A percentile compares a stretch with the other conserved stretches of the same genome.
These are phyloP conservation scores for Aureobasidium sp. DNA, from an alignment of 2,329 filamentous ascomycete species.

Conservation along the genomic window DNA sequence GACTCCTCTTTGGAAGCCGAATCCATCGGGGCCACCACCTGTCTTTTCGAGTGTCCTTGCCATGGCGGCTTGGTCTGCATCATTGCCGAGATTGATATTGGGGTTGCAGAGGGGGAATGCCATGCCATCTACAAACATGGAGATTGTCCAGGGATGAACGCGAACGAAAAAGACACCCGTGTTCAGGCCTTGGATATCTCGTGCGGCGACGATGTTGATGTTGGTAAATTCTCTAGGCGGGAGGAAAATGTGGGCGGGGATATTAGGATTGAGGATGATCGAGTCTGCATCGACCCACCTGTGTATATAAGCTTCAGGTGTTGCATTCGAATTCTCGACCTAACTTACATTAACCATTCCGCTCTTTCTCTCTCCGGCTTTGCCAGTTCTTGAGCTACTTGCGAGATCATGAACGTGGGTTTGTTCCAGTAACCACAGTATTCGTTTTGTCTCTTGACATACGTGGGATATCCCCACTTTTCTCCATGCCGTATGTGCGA, in stretches of 20 bases:
- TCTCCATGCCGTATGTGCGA: conserved; percentile 30
- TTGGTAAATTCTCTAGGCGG: conserved; percentile 22
- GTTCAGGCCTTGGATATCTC: conserved; percentile 21
- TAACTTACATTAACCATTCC: conserved; percentile 29
- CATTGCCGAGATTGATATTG: conserved; percentile 17
- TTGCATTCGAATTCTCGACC: neutral
- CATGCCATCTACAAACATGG: conserved; percentile 20
- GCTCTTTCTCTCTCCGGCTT: conserved; percentile 23
- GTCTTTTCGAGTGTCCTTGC: conserved; percentile 3
- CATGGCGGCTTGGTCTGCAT: conserved; percentile 20
- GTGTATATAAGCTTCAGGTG: conserved; percentile 16
- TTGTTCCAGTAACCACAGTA: conserved; percentile 33
- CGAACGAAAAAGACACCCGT: conserved; percentile 24
- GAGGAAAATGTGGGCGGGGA: conserved; percentile 25
- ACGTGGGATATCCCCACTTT: conserved; percentile 29
- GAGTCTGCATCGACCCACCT: conserved; percentile 20
- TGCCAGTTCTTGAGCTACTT: conserved; percentile 26
- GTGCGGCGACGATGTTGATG: conserved; percentile 23
- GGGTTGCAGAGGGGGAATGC: conserved; percentile 20
- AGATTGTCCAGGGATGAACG: conserved; percentile 21
- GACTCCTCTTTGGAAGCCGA: neutral
- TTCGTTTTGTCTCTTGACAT: conserved; percentile 20
- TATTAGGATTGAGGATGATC: conserved; percentile 23
- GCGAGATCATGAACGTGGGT: conserved; percentile 25
- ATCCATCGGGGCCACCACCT: neutral